phyloP scores from a whole-genome alignment of 495 filamentous ascomycete genomes.

The Thermochaetoides thermophila region DNA sequence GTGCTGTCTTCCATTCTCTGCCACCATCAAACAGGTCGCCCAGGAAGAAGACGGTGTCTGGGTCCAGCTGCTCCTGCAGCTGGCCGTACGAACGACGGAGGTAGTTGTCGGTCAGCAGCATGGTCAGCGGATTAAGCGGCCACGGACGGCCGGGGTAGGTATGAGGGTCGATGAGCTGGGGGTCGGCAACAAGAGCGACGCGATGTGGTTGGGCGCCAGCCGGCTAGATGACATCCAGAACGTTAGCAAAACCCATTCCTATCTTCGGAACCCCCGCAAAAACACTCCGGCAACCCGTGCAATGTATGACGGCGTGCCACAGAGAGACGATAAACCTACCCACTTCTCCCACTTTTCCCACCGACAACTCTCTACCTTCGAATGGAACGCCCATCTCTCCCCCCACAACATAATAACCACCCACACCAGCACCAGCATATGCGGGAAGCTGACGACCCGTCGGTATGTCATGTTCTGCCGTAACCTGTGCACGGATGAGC shows the following conservation, averaged over 20 bases:
- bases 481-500: slow-evolving; percentile 17
- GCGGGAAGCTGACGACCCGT: slow-evolving; percentile 43
- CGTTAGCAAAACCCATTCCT: no score
- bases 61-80: slow-evolving; percentile 53
- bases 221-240: slow-evolving; percentile 39
- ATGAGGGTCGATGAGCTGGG: slow-evolving; percentile 95
- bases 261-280: no score
- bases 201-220: slow-evolving; percentile 64
- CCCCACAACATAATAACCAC: slow-evolving; percentile 72
- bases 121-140: slow-evolving; percentile 65
- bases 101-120: slow-evolving; percentile 78
- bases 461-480: slow-evolving; percentile 27
- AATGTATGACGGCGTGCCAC: no score
- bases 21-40: slow-evolving; percentile 96
- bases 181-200: slow-evolving; percentile 80
- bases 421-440: slow-evolving; percentile 58
- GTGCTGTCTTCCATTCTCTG: slow-evolving; percentile 72
- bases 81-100: slow-evolving; percentile 61
- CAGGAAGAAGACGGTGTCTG: slow-evolving; percentile 76
- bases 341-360: slow-evolving; percentile 88
- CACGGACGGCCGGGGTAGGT: slow-evolving; percentile 90
- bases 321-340: no score
- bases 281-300: no score
- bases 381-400: slow-evolving; percentile 61
- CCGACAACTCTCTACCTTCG: slow-evolving; percentile 50